Evolutionary conservation across 805 yeast species (phyloP).

Genomic region (Metschnikowia lunata): DNA sequence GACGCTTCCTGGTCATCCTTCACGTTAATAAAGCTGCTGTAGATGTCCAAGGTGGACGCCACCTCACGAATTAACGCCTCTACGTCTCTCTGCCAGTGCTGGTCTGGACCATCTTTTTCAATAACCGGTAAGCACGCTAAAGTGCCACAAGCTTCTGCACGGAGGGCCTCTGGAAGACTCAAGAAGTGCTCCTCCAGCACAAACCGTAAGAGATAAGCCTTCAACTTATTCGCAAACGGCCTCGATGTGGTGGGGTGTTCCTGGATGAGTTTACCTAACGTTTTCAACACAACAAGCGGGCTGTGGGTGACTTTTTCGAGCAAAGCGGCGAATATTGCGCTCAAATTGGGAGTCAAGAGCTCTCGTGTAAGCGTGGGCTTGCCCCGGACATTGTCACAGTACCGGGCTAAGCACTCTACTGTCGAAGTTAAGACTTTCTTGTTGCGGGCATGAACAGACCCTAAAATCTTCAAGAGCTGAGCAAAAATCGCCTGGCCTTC

Average conservation of each 20-base stretch:
- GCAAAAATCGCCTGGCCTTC: conserved; percentile 39
- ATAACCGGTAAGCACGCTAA: conserved; percentile 54
- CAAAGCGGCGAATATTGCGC: conserved; percentile 52
- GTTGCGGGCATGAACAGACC: conserved; percentile 34
- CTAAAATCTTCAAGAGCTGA: conserved; percentile 39
- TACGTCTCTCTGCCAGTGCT: conserved; percentile 45
- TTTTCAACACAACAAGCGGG: conserved; percentile 32
- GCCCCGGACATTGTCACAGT: conserved; percentile 56
- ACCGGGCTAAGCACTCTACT: conserved; percentile 37
- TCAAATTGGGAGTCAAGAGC: conserved; percentile 72
- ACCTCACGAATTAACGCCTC: conserved; percentile 47
- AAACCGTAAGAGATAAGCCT: conserved; percentile 38
- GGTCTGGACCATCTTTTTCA: conserved; percentile 49
- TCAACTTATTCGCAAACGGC: conserved; percentile 67
- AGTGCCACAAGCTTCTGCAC: conserved; percentile 41
- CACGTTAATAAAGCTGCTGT: conserved; percentile 54
- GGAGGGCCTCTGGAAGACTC: conserved; percentile 38
- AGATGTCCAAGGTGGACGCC: conserved; percentile 51
- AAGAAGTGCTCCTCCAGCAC: conserved; percentile 31
- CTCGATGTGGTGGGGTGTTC: conserved; percentile 76
- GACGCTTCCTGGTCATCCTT: conserved; percentile 50
- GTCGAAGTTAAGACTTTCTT: conserved; percentile 32
- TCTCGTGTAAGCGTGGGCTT: conserved; percentile 85
- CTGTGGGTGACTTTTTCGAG: conserved; percentile 35
- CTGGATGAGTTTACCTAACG: conserved; percentile 38